phyloP scores from a whole-genome alignment of 148 eudicot genomes.

The Arbutus unedo region DNA sequence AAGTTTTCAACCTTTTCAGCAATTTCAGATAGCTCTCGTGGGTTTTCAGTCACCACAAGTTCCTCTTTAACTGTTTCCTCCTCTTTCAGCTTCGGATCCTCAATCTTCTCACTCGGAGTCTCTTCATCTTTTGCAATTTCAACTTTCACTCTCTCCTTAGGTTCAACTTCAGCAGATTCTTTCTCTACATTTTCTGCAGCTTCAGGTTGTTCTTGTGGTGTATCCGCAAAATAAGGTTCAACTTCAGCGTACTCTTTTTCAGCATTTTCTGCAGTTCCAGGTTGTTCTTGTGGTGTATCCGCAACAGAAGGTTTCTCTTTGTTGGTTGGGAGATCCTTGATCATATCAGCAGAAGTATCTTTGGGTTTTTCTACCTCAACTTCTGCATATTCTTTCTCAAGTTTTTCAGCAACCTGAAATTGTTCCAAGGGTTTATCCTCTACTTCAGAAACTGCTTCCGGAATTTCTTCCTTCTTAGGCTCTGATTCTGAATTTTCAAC shows the following conservation, averaged over 20 bases:
- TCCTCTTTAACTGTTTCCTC: conserved; percentile 12
- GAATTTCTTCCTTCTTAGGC: conserved; percentile 17
- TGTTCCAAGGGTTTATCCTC: conserved; percentile 21
- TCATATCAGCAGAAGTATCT: conserved; percentile 13
- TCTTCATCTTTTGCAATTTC: conserved; percentile 22
- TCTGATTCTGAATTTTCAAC: conserved; percentile 14
- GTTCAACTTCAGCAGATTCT: conserved; percentile 14
- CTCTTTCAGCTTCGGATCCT: conserved; percentile 14
- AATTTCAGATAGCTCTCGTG: conserved; percentile 18
- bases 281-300: conserved; percentile 15
- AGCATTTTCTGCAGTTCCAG: conserved; percentile 20
- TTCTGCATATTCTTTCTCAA: conserved; percentile 23
- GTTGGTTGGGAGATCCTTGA: not conserved
- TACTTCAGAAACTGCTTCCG: not conserved
- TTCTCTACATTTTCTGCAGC: conserved; percentile 20
- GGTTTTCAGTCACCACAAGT: not conserved
- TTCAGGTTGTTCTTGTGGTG: conserved; percentile 18
- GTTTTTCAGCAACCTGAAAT: conserved; percentile 17
- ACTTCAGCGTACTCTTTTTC: conserved; percentile 18
- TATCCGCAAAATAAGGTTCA: not conserved
- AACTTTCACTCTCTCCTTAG: conserved; percentile 9
- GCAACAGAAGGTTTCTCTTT: conserved; percentile 3
- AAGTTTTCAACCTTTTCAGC: conserved; percentile 21
- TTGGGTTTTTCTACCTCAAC: conserved; percentile 15
- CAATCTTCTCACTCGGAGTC: conserved; percentile 11